Evolutionary conservation across 139 green algal genomes (phyloP), one percentile per base, ranked within the genome.

Genomic region (Tetraselmis striata): DNA sequence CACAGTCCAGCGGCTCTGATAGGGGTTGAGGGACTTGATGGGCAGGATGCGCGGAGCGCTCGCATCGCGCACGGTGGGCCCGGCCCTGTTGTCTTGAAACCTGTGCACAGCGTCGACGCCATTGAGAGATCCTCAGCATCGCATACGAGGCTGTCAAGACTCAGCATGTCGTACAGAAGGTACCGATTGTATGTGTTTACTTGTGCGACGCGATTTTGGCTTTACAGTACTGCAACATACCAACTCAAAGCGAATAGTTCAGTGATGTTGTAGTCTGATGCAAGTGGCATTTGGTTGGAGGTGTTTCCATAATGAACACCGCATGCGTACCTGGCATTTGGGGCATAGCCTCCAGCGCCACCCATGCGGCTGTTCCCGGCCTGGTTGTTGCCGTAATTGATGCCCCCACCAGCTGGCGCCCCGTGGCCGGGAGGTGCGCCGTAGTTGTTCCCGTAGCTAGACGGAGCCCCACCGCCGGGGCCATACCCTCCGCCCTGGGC

Each of bases 1-100:
- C 88, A 99, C 97, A 26, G 95, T 97, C 97, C 97, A 99, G 24
- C 94, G 86, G 25, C 91, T 95, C 58, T 94, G 89, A 87, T 98
- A 99, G 59, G 95, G 94, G 88, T 98, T 99, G 23, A 99, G 88
- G 0, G 83, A 81, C 25, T 78, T 89, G 89, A 99, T 98, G 59
- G 94, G 92, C 32, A 95, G 86, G 83, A 98, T 94, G 30, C 87
- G 1, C 86, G 77, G 0, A 92, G 86, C 1, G 90, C 93, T 67
- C 29, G 90, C 83, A 76, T 90, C 90, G n/a, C 84, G 84, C 28
- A 84, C 80, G 11, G 83, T 88, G 11, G 88, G 88, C 24, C 85
- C 85, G 22, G 29, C 23, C 26, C 25, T 22, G n/a, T 59, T 80
- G 29, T 80, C 77, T 18, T 81, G 74, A 29, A 77, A 77, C 74